Base-by-base conservation (phyloP, 805 yeast genomes). In the Metschnikowia hibisci region DNA sequence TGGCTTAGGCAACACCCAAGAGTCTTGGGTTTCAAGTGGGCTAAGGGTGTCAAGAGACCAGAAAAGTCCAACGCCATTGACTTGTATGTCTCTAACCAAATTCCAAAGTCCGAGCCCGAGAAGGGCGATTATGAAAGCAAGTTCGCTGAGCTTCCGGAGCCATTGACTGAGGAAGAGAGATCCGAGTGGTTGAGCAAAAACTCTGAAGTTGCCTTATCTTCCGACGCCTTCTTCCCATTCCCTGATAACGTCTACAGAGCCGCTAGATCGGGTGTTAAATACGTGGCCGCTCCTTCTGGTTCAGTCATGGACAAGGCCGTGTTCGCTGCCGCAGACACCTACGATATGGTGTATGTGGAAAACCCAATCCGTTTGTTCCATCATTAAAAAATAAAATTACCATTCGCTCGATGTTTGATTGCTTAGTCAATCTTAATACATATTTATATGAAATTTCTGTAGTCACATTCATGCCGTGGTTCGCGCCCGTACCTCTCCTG, bases 181-280 rank as follows among this genome's bases (percentile, higher is more conserved):
- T 71, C 73, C 52, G 96, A 86, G 58, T 93, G 98, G 98, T 69
- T 84, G 53, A 57, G 71, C 49, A 80, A 89, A 72, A 77, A 89
- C 66, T 79, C 73, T 46, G 82, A 87, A 57, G 99, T 93, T 44
- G 89, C 98, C 10, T 76, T 90, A 56, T 84, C 96, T 13, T 89
- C 97, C 3, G 99, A 93, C 65, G 99, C 99, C 23, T 93, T 93
- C 81, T 93, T 93, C 95, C 99, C 99, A 71, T 93, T 93, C 93
- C 93, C 98, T 54, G 99, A 93, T 69, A 93, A 93, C 63, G 96
- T 93, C 56, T 89, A 91, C 81, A 82, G 99, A 68, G 98, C 98
- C 52, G 96, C 82, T 41, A 82, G 87, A 76, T 84, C 95, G 14
- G 99, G 99, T 66, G 99, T 90, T 57, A 88, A 87, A 69, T 93